Conservation (phyloP, 345 rosid genomes). For the Lumnitzera racemosa region DNA sequence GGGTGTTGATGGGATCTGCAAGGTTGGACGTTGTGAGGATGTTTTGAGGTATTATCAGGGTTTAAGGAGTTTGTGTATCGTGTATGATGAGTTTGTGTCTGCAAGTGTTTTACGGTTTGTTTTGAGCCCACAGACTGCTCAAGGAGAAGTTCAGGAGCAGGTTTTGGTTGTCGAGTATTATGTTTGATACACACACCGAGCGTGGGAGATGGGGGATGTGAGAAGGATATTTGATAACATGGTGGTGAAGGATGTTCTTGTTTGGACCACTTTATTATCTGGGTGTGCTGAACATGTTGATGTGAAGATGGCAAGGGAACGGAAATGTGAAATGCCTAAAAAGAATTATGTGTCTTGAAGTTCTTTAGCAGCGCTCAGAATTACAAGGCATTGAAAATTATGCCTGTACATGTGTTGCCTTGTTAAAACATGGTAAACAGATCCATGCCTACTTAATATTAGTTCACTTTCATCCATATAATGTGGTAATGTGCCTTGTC, state of each 20-base stretch:
- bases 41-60: conserved; percentile 46
- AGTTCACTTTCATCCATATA: conserved; percentile 41
- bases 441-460: conserved; percentile 52
- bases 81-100: conserved; percentile 55
- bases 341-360: conserved; percentile 19
- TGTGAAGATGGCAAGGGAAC: conserved; percentile 40
- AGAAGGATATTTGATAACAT: conserved; percentile 56
- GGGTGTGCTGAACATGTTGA: conserved; percentile 59
- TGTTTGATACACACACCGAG: too few relatives aligned
- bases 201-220: conserved; percentile 43
- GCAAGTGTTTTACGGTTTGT: conserved; percentile 55
- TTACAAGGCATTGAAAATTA: conserved; percentile 25
- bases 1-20: conserved; percentile 57
- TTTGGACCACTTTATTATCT: conserved; percentile 69
- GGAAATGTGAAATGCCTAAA: conserved; percentile 44
- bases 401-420: conserved; percentile 64
- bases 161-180: conserved; percentile 25
- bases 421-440: conserved; percentile 62
- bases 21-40: conserved; percentile 26
- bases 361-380: conserved; percentile 32
- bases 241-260: conserved; percentile 43
- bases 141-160: conserved; percentile 61
- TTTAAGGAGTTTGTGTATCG: conserved; percentile 41
- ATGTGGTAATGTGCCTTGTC: conserved; percentile 60
- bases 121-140: conserved; percentile 42